Evolutionary conservation across 1,284 basidiomycete genomes (phyloP).

Genomic region (Melampsora larici-populina): DNA sequence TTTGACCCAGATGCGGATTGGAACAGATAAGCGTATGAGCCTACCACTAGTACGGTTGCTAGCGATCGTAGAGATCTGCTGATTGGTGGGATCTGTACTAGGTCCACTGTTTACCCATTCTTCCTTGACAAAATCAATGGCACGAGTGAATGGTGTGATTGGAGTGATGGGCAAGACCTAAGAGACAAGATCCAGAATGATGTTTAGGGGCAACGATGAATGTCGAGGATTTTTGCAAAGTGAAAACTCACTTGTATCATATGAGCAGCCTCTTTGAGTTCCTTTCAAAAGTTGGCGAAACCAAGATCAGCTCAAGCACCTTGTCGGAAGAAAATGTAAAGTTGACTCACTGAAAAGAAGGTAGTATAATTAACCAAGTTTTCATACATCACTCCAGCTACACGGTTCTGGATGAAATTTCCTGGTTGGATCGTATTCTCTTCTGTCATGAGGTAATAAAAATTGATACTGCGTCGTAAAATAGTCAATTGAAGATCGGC

Average conservation of each 20-base stretch:
- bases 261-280: conserved; percentile 40
- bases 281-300: background rate
- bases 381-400: conserved; percentile 39
- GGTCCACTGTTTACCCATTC: conserved; percentile 35
- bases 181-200: background rate
- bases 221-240: no score
- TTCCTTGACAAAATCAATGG: conserved; percentile 26
- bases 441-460: conserved; percentile 39
- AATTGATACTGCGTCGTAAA: conserved; percentile 29
- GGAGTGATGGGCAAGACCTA: conserved; percentile 41
- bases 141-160: conserved; percentile 28
- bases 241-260: conserved; percentile 39
- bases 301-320: background rate
- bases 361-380: conserved; percentile 42
- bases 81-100: background rate
- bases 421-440: conserved; percentile 12
- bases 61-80: conserved; percentile 29
- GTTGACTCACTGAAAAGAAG: conserved; percentile 35
- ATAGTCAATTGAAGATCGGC: conserved; percentile 41
- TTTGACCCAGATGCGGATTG: background rate
- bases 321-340: background rate
- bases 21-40: background rate
- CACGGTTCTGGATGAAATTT: conserved; percentile 25
- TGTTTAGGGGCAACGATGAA: background rate
- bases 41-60: conserved; percentile 35